Percentiles rank a stretch among this genome's conserved stretches.
Evolutionary conservation across 2,329 filamentous ascomycete species (phyloP).

Genomic region (Juglanconis juglandina): DNA sequence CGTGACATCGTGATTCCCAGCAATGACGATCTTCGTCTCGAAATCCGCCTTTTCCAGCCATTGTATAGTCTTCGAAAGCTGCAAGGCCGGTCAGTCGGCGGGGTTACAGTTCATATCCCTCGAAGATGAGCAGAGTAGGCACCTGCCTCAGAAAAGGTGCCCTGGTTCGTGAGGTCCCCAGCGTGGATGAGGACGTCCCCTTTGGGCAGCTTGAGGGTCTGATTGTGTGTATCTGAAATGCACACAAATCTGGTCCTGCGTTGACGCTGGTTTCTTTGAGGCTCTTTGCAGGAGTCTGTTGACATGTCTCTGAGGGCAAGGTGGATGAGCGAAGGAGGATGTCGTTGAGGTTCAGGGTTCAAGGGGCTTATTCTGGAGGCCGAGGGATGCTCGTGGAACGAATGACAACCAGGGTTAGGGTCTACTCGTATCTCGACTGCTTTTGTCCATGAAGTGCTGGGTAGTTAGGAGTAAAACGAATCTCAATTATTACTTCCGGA

Average conservation of each 20-base stretch:
- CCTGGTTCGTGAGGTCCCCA: constrained; percentile 73
- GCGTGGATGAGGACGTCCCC: constrained; percentile 75
- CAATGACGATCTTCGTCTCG: constrained; percentile 67
- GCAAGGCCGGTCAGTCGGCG: background rate
- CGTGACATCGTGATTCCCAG: constrained; percentile 73
- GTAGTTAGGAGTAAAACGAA: no score
- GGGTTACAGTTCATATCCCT: no score
- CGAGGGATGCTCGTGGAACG: no score
- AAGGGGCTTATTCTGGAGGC: no score
- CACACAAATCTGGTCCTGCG: constrained; percentile 66
- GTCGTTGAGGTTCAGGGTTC: no score
- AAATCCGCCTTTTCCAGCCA: constrained; percentile 69
- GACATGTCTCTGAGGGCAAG: background rate
- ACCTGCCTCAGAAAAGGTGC: constrained; percentile 52
- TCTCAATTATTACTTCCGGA: no score
- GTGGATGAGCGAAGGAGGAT: no score
- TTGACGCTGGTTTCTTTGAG: constrained; percentile 18
- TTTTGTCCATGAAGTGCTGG: no score
- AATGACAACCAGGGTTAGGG: no score
- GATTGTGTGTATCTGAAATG: constrained; percentile 74
- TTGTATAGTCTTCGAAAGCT: constrained; percentile 57
- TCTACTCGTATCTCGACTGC: no score
- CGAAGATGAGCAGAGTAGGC: background rate
- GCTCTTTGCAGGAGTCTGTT: background rate
- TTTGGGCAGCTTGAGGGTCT: constrained; percentile 59